Base-by-base conservation (phyloP, 192 early-diverging fungal genomes). In the Entomortierella beljakovae region DNA sequence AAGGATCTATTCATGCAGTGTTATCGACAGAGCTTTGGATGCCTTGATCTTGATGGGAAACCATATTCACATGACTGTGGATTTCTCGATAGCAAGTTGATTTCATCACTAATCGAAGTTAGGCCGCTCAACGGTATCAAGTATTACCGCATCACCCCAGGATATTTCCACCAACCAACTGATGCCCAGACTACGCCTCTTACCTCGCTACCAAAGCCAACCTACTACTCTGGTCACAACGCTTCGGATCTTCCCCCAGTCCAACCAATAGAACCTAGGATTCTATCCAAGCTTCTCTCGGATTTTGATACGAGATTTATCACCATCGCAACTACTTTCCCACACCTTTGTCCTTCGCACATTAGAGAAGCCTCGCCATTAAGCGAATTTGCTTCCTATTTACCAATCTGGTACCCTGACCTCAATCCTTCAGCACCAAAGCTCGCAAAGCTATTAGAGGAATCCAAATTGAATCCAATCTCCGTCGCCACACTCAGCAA, bases 381-480 rank as follows among this genome's bases (percentile, higher is more conserved):
- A 52, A 15, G 7, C 18, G 54, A 57, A 10, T 33, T 57, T 20
- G 2, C 4, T 20, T 6, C n/a, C 7, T 59, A 42, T 25, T 5
- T 59, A 42, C 57, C 57, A 11, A 1, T 42, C 23, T 59, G 57
- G 57, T 28, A 59, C 26, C 57, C 57, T 26, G 26, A 59, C 7
- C 22, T 42, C 3, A 11, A 26, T 18, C 37, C 22, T 1, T 59
- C 38, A 8, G 22, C 18, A 22, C 5, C 5, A 1, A 10, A 26
- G 10, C 26, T 38, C 2, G 28, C 11, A 26, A 8, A 53, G 23
- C 15, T 25, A 22, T 22, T 59, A n/a, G 22, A 5, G 37, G 37
- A 2, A n/a, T 2, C 34, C 20, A 42, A 20, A 9, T 15, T 26
- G 9, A 53, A 26, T 25, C 23, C 9, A 53, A 29, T 53, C 2